Evolutionary conservation across 2,329 filamentous ascomycete genomes (phyloP), one percentile per base, ranked within the genome.

Genomic region (Aspergillus vadensis): DNA sequence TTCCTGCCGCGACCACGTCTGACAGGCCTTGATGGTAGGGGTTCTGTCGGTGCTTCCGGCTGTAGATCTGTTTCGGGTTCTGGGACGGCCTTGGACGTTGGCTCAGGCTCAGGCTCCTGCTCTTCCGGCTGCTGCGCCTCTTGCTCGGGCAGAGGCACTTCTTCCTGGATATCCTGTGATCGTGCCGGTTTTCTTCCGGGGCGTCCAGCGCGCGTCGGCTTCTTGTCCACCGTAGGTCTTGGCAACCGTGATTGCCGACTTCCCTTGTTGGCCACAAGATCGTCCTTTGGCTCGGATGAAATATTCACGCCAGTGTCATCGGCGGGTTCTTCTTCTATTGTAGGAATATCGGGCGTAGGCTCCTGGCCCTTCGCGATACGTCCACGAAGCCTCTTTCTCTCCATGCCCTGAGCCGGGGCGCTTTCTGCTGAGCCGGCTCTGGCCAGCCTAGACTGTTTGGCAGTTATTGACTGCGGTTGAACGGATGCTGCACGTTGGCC

Each of bases 171-270:
- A 21, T 58, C 57, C 17, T 19, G 44, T 47, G 52, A 21, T 9
- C 15, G 36, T 9, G 23, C 15, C 14, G 38, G 19, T 30, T 57
- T 58, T 54, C 59, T 66, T 38, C 30, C 44, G 12, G 60, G 58
- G 23, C 62, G 63, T 32, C 65, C 63, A 53, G 59, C 65, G 39
- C 65, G 66, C 19, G 60, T 67, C 56, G 56, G 54, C 23, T 50
- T 57, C 41, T 57, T 58, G 19, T 58, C 55, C 32, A 57, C 52
- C 50, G 59, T 67, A 30, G 38, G 38, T 41, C 58, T 52, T 8
- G 52, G 59, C 44, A 39, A 15, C 14, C 58, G 43, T 17, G 55
- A 17, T 12, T 25, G 25, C 19, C 36, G 48, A 12, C 19, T 47
- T 39, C 27, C 44, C 32, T 59, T 47, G 21, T 43, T 36, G 21